Conservation (phyloP, 116 monocot genomes). For the Zostera marina region DNA sequence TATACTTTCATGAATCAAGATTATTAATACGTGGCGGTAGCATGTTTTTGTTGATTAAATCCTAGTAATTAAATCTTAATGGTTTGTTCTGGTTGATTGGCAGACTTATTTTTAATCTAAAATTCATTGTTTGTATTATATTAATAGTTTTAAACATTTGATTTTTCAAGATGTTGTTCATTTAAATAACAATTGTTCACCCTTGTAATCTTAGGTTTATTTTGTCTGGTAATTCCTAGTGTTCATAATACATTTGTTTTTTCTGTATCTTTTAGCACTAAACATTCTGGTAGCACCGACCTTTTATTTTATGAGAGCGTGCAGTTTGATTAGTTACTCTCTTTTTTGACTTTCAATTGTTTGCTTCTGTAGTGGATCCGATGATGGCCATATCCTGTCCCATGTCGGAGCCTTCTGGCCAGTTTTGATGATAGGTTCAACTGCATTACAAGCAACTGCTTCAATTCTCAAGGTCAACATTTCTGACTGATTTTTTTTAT, state of each 20-base stretch:
- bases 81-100: too few relatives aligned
- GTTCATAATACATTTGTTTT: not conserved
- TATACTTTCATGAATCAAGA: not conserved
- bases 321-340: not conserved
- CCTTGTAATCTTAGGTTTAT: too few relatives aligned
- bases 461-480: conserved; percentile 84
- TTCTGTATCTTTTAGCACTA: not conserved
- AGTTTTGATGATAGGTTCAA: conserved; percentile 68
- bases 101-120: too few relatives aligned
- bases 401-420: conserved; percentile 62
- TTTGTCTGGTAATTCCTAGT: not conserved
- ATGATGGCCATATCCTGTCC: conserved; percentile 43
- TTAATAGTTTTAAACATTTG: too few relatives aligned
- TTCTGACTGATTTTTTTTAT: not conserved
- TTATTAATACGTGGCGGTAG: too few relatives aligned
- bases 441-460: conserved; percentile 91
- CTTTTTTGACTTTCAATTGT: conserved; percentile 4
- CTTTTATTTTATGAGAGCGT: not conserved
- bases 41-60: too few relatives aligned
- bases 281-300: not conserved
- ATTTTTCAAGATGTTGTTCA: too few relatives aligned
- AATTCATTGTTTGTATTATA: too few relatives aligned
- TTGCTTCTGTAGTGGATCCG: conserved; percentile 47
- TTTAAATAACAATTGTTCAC: too few relatives aligned
- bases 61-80: too few relatives aligned